Evolutionary conservation across 495 filamentous ascomycete species (phyloP).

Genomic region (Podospora australis): DNA sequence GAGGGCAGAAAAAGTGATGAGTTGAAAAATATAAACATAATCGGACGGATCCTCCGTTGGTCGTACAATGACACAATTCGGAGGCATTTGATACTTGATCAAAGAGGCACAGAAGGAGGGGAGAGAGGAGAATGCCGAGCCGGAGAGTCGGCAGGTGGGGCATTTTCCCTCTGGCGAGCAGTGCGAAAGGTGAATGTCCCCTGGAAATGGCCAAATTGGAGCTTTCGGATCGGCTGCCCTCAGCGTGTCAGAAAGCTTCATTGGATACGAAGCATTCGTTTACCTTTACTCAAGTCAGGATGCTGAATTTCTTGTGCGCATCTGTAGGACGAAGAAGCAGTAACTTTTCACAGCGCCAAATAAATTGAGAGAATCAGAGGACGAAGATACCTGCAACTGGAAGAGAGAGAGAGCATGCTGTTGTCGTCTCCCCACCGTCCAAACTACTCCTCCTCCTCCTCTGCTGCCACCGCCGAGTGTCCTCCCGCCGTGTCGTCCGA

Average conservation of each 20-base stretch:
- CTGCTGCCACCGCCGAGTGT: background rate
- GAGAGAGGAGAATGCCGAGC: slow-evolving; percentile 11
- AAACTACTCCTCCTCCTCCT: slow-evolving; percentile 7
- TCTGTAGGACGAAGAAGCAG: no score
- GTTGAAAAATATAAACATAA: no score
- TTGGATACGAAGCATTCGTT: background rate
- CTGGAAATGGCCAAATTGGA: slow-evolving; percentile 15
- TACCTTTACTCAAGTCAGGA: background rate
- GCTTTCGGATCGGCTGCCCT: slow-evolving; percentile 22
- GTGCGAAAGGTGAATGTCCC: slow-evolving; percentile 8
- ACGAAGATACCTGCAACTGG: no score
- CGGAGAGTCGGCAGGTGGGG: slow-evolving; percentile 23
- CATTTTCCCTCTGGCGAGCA: slow-evolving; percentile 2
- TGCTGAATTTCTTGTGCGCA: slow-evolving; percentile 14
- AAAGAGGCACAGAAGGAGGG: no score
- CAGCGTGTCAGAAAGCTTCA: slow-evolving; percentile 3
- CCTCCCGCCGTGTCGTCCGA: slow-evolving; percentile 2
- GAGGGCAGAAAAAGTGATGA: no score
- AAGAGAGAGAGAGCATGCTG: slow-evolving; percentile 17
- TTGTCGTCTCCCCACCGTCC: slow-evolving; percentile 15
- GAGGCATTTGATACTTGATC: background rate
- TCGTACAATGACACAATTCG: no score
- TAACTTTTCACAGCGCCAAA: no score
- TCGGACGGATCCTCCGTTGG: no score
- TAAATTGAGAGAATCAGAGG: no score